Evolutionary conservation across 1,139 yeast genomes (phyloP).

Genomic region (Yamadazyma sp.): DNA sequence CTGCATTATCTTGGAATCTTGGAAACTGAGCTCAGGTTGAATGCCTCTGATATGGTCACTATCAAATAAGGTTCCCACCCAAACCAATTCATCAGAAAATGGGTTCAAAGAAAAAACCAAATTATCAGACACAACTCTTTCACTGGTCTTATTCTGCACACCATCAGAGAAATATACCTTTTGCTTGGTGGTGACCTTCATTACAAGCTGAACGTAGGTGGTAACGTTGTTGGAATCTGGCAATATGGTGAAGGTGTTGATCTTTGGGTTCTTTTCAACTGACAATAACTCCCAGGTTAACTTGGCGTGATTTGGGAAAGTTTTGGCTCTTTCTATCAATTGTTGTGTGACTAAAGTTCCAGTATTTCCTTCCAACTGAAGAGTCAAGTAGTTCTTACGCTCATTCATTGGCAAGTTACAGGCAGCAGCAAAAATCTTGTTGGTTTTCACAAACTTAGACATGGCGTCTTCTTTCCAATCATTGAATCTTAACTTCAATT

Average conservation of each 20-base stretch:
- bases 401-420: conserved; percentile 32
- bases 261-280: conserved; percentile 69
- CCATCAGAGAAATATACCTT: conserved; percentile 53
- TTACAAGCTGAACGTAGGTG: conserved; percentile 70
- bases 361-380: conserved; percentile 33
- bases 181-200: conserved; percentile 74
- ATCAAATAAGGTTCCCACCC: conserved; percentile 84
- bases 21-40: conserved; percentile 29
- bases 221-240: conserved; percentile 72
- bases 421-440: conserved; percentile 45
- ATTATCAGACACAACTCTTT: conserved; percentile 68
- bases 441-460: conserved; percentile 41
- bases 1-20: conserved; percentile 25
- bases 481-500: conserved; percentile 36
- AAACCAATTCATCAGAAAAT: conserved; percentile 57
- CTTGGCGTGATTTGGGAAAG: conserved; percentile 58
- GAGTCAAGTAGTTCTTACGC: conserved; percentile 27
- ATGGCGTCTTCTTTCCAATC: conserved; percentile 47
- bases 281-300: conserved; percentile 77
- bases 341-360: conserved; percentile 36
- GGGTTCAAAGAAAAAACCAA: conserved; percentile 78
- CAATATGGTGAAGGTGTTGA: conserved; percentile 57
- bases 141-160: conserved; percentile 35
- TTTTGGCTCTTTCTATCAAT: conserved; percentile 27
- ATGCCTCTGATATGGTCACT: conserved; percentile 45